Base-by-base conservation (phyloP, 805 yeast species). In the Zygosaccharomyces kombuchaensis region DNA sequence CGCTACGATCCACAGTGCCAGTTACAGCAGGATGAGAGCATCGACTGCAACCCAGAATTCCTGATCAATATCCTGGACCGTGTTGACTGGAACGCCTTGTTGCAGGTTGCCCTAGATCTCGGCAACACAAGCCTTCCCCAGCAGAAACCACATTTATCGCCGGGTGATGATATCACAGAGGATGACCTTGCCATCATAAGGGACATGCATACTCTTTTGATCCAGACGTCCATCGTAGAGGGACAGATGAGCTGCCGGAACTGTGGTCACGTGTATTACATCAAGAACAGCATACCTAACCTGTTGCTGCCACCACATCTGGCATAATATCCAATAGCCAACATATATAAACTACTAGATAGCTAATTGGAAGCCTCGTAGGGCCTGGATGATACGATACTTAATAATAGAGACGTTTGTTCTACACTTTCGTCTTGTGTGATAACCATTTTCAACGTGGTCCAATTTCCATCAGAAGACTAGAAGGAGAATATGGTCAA, bases 271-370 rank as follows among this genome's bases (percentile, higher is more conserved):
- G 72, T 85, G 6, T 93, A 90, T 68, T 80, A 84, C 70, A 85
- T 93, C 70, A 91, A 90, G 68, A 90, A 88, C 72, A 81, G 93
- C 42, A 89, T 93, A 56, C 96, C 99, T 29, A 91, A 91, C 73
- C 84, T 93, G 67, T 70, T 93, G 44, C 75, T 93, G 29, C 98
- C 99, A 26, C 98, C 98, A 6, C 98, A 93, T 63, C 73, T 93
- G 55, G 95, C 90, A 9, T 70, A 50, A 48, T n/a, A 17, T n/a
- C 14, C 6, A 26, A n/a, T 10, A 21, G 3, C 14, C 26, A 27
- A 17, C 23, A 10, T 17, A 19, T 14, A 17, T 16, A 29, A 7
- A 29, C n/a, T 29, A 29, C n/a, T 13, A 29, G 6, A 7, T 29
- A 29, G 13, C 32, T 29, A n/a, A 13, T 3, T 29, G 32, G 32